Percentiles rank a stretch among this genome's conserved stretches.
Evolutionary conservation across 202 grass and related monocot genomes (phyloP).

Genomic region (Carex sylvatica): DNA sequence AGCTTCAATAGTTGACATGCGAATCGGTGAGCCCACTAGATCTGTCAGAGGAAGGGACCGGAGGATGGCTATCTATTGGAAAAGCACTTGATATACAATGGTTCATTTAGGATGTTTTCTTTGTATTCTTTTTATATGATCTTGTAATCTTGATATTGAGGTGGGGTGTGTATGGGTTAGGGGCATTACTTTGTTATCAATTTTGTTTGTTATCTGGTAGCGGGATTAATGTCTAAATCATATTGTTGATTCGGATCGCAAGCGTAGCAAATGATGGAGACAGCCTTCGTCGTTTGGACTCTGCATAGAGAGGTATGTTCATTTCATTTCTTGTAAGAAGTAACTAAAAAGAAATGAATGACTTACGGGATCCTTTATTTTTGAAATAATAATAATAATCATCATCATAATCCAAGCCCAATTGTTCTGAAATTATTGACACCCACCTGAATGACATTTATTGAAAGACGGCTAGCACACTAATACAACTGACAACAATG

Average conservation of each 20-base stretch:
- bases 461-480: not conserved
- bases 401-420: not conserved
- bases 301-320: too few relatives aligned
- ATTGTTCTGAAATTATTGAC: not conserved
- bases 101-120: not conserved
- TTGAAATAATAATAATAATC: too few relatives aligned
- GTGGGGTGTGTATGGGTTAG: not conserved
- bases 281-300: too few relatives aligned
- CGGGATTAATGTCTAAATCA: not conserved
- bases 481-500: not conserved
- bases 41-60: slow-evolving; percentile 86
- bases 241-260: not conserved
- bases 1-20: slow-evolving; percentile 81
- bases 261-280: too few relatives aligned
- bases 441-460: not conserved
- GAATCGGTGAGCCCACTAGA: slow-evolving; percentile 71
- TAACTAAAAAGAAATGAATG: not conserved
- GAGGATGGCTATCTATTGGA: slow-evolving; percentile 84
- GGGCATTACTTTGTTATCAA: not conserved
- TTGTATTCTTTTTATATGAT: not conserved
- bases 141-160: slow-evolving; percentile 10
- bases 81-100: slow-evolving; percentile 15
- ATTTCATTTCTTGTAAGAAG: not conserved
- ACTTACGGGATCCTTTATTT: not conserved
- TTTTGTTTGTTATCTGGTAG: not conserved